Evolutionary conservation across 2,329 filamentous ascomycete genomes (phyloP), one percentile per base, ranked within the genome.

Genomic region (Hypocreales sp.): DNA sequence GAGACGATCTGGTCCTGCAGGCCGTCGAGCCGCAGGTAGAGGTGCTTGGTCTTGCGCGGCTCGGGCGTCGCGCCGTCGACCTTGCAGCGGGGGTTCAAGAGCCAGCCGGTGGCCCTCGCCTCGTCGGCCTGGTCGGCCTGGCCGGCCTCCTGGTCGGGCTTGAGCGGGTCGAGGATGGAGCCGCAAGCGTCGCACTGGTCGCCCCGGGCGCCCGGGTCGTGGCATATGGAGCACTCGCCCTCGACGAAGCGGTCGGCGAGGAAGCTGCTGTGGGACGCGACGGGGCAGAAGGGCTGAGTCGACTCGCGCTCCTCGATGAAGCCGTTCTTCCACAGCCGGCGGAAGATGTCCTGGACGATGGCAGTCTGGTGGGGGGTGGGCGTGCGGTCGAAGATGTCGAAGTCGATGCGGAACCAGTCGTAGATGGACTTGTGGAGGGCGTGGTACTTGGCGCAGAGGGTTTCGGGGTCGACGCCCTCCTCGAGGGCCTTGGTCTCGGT

Each of bases 401-500:
- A 95, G 32, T 70, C 75, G 46, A 95, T 87, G 47, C 84, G 73
- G 59, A 98, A 98, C 83, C 87, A 94, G 51, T 92, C 71, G 55
- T 95, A 95, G 39, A 94, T 79, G 26, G 79, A 81, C 43, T 83
- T 74, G 57, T 94, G 87, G 32, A 92, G 73, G 43, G 72, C 73
- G 58, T 92, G 81, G 61, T 92, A 94, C 60, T 94, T 92, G 55
- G 80, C 72, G 60, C 87, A 94, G 9, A 95, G 72, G 47, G 86
- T 69, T 43, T 79, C 67, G 14, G 87, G 84, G 9, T 77, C 83
- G 36, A 84, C 63, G 10, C 78, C 77, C 50, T 90, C 83, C 50
- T 92, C 83, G 22, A 94, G 71, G 5, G 87, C 87, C 60, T 92
- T 93, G 15, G 87, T 93, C 56, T 94, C 87, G 18, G 86, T 93